These are phyloP conservation scores for Plantago lanceolata DNA, from an alignment of 305 asterid genomes.

Conservation along the genomic window DNA sequence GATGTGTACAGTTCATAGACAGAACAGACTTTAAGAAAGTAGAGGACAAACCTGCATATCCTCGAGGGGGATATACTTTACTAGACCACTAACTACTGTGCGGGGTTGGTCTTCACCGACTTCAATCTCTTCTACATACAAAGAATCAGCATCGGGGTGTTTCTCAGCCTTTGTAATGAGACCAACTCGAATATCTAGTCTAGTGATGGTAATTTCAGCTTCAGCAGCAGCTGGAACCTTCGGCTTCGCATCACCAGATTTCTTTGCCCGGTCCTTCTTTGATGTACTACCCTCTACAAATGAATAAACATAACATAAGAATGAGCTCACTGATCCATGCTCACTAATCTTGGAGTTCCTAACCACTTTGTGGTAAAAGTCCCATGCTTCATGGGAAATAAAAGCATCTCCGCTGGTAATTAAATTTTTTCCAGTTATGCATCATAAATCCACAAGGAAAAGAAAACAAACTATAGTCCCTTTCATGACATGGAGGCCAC, in stretches of 20 bases:
- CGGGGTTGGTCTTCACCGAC: conserved; percentile 89
- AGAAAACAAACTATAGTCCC: too few relatives aligned
- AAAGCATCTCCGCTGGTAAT: too few relatives aligned
- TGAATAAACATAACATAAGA: conserved; percentile 13
- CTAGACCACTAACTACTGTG: conserved; percentile 96
- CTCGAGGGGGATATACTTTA: conserved; percentile 81
- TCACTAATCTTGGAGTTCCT: neutral
- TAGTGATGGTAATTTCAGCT: conserved; percentile 55
- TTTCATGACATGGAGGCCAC: too few relatives aligned
- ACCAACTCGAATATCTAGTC: conserved; percentile 93
- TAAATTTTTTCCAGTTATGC: too few relatives aligned
- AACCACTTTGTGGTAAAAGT: too few relatives aligned
- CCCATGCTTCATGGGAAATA: too few relatives aligned
- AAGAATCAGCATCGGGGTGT: conserved; percentile 92
- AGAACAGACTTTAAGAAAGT: conserved; percentile 4
- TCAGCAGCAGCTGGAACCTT: conserved; percentile 35
- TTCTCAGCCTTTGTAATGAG: conserved; percentile 72
- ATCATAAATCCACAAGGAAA: too few relatives aligned
- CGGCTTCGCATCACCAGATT: conserved; percentile 55
- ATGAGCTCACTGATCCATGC: conserved; percentile 3
- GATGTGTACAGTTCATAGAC: neutral
- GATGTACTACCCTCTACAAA: conserved; percentile 42
- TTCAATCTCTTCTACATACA: conserved; percentile 92
- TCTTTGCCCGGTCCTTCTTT: conserved; percentile 54
- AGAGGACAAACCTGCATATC: conserved; percentile 73